phyloP scores from a whole-genome alignment of 306 rosid genomes.

The Senna siamea region DNA sequence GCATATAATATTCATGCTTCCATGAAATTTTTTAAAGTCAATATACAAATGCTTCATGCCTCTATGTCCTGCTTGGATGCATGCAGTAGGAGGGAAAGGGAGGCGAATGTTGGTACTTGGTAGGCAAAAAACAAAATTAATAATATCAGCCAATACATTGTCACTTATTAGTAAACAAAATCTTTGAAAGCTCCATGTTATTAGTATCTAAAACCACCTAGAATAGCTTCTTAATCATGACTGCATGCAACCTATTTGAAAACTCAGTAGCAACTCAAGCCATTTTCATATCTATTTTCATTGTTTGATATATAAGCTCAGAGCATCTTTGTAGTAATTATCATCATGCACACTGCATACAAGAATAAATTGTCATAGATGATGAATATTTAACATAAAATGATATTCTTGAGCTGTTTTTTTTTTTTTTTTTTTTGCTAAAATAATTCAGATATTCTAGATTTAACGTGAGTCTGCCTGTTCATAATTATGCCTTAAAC shows the following conservation, averaged over 20 bases:
- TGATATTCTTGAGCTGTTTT: background rate
- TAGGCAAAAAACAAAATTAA: background rate
- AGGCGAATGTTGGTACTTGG: background rate
- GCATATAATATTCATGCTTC: background rate
- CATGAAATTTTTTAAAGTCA: slow-evolving; percentile 4
- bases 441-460: slow-evolving; percentile 22
- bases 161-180: background rate
- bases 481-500: slow-evolving; percentile 2
- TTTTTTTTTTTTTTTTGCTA: background rate
- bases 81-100: background rate
- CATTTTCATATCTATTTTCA: background rate
- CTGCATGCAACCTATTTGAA: background rate
- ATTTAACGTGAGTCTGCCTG: background rate
- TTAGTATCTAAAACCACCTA: background rate
- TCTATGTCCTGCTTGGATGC: background rate
- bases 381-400: slow-evolving; percentile 1
- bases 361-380: slow-evolving; percentile 17
- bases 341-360: background rate
- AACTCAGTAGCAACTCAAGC: background rate
- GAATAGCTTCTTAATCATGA: background rate
- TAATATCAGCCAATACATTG: slow-evolving; percentile 7
- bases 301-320: background rate
- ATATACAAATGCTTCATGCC: slow-evolving; percentile 13
- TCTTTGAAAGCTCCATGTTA: background rate
- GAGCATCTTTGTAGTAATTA: background rate